These are phyloP conservation scores for Phialophora chinensis DNA, from an alignment of 2,329 filamentous ascomycete species.

Conservation along the genomic window DNA sequence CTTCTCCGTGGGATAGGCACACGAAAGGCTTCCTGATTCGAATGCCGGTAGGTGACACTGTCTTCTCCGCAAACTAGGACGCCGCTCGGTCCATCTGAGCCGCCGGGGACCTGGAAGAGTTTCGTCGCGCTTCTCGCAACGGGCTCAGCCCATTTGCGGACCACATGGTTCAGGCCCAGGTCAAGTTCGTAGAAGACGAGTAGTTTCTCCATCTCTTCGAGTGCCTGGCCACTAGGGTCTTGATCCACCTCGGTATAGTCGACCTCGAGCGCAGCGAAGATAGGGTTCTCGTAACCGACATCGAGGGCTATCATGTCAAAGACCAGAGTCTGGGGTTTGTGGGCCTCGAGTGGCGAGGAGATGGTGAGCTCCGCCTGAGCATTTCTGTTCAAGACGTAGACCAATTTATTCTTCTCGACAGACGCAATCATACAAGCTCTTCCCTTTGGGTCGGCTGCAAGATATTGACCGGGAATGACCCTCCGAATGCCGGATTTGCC, in stretches of 20 bases:
- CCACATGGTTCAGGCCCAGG: conserved; percentile 93
- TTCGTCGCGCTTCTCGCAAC: conserved; percentile 89
- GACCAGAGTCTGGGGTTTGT: conserved; percentile 89
- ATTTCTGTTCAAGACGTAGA: conserved; percentile 97
- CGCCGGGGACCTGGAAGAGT: conserved; percentile 93
- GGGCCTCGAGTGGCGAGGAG: conserved; percentile 93
- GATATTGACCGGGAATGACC: conserved; percentile 93
- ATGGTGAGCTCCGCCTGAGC: conserved; percentile 94
- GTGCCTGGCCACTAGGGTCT: conserved; percentile 83
- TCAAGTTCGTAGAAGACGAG: conserved; percentile 98
- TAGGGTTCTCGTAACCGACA: conserved; percentile 94
- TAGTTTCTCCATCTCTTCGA: conserved; percentile 81
- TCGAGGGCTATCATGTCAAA: conserved; percentile 87
- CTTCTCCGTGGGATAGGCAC: conserved; percentile 86
- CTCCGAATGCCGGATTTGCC: conserved; percentile 94
- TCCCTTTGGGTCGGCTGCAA: conserved; percentile 94
- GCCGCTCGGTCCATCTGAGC: conserved; percentile 89
- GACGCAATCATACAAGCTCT: conserved; percentile 93
- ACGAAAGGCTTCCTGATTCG: conserved; percentile 86
- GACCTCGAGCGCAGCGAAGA: conserved; percentile 92
- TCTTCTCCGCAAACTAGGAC: conserved; percentile 95
- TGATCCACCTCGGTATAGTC: conserved; percentile 92
- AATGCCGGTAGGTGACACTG: conserved; percentile 95
- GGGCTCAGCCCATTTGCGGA: conserved; percentile 92
- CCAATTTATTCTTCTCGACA: conserved; percentile 98